Evolutionary conservation across 1,284 basidiomycete genomes (phyloP), one percentile per base, ranked within the genome.

Genomic region (Fomitiporia mediterranea): DNA sequence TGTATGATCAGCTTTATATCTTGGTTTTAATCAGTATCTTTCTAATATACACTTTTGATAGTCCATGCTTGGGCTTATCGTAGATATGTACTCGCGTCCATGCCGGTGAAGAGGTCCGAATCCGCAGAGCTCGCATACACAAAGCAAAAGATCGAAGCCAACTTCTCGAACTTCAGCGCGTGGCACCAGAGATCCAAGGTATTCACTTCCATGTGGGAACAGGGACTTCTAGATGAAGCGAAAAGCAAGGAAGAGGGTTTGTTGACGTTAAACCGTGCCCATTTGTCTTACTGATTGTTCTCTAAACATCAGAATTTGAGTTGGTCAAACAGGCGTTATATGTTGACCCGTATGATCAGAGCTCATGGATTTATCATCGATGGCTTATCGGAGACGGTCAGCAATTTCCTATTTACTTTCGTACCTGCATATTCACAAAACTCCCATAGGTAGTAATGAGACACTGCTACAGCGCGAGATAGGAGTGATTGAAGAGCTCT

Each of bases 161-260:
- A 93, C 69, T 97, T 99, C 67, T 95, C 91, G 47, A 99, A 99
- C 69, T 99, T 98, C 69, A 96, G 92, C 57, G 97, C 97, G 15
- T 99, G 97, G 97, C 97, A 99, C 70, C 94, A 96, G 63, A 83
- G 97, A 25, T 91, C 93, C 1, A 95, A 96, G 69, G 77, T 95
- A 1, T 75, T 94, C 15, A 71, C 77, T 0, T 77, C 76, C 2
- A 66, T 92, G 4, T 95, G 91, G 91, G 75, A 75, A 3, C 69
- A 72, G 32, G 78, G 79, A 1, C 72, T 77, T 48, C 68, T 81
- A 15, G 77, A 83, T 58, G 73, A 76, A 35, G 62, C 65, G 11
- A 71, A 74, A 62, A 81, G 80, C 27, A 82, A 81, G 64, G 83
- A 89, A 64, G 75, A 83, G 67, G 91, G 91, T 84, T 52, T 47